Base-by-base conservation (phyloP, 2,329 filamentous ascomycete genomes). In the Neonectria neomacrospora region DNA sequence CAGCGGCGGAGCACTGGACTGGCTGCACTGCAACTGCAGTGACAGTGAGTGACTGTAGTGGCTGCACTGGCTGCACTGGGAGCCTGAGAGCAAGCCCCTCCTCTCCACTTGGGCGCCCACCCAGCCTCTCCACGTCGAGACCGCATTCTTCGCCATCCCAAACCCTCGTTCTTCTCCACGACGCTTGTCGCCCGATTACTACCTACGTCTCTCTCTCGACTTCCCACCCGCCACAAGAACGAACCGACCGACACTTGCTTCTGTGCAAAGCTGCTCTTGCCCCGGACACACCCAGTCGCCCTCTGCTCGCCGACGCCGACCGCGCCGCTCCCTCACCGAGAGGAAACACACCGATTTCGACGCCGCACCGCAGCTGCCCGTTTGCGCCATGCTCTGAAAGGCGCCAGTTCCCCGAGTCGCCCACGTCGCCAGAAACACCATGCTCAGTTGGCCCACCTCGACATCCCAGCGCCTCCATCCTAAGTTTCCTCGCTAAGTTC, bases 51-150 rank as follows among this genome's bases (percentile, higher is more conserved):
- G n/a, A n/a, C 6, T 26, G 23, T 6, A 26, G 23, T 6, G 23
- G 6, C 23, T 34, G 32, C 32, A 16, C 14, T 37, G 34, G n/a
- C 14, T 16, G 44, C 14, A 30, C 44, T 20, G n/a, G 20, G 26
- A 30, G 23, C n/a, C 45, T 30, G 34, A n/a, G 39, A 50, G 44
- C 22, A 3, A 55, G 61, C 64, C 61, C 61, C 61, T 61, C 61
- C 53, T 39, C 61, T 34, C 56, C 58, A 56, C 61, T 51, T 41
- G 26, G 52, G 50, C 48, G 56, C 53, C 63, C 56, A 26, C 53
- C 63, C 56, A 56, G 52, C 54, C 66, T 67, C 69, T 65, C 63
- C 64, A 51, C 52, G 58, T 54, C 52, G 58, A 61, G 58, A 51
- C 54, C 22, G 54, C 48, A 62, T 52, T 63, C 67, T 60, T 62